Evolutionary conservation across 2,329 filamentous ascomycete species (phyloP).

Genomic region (Diaporthe citri): DNA sequence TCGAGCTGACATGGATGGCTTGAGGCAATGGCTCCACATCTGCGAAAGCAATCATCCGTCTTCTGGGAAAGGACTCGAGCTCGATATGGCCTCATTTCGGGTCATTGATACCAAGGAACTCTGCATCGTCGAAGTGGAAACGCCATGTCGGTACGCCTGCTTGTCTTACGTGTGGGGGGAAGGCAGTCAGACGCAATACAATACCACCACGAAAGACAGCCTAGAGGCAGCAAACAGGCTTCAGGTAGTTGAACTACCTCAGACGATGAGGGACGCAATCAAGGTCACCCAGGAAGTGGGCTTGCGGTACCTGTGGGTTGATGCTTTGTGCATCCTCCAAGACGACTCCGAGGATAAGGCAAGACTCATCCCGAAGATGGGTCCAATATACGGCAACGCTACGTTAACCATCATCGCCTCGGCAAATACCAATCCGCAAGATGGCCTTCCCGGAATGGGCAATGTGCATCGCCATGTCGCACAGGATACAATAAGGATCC

Average conservation of each 20-base stretch:
- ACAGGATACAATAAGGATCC: not conserved
- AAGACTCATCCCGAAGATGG: constrained; percentile 1
- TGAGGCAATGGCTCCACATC: constrained; percentile 2
- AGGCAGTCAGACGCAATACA: constrained; percentile 10
- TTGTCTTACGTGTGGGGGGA: not conserved
- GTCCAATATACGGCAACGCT: not conserved
- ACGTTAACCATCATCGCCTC: not conserved
- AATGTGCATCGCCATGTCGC: not conserved
- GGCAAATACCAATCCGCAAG: not conserved
- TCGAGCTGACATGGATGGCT: not conserved
- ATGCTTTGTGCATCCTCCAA: constrained; percentile 39
- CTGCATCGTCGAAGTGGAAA: not conserved
- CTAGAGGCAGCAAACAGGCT: not conserved
- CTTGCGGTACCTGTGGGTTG: constrained; percentile 36
- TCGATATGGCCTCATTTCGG: not conserved
- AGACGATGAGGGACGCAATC: constrained; percentile 1
- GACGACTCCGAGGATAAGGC: constrained; percentile 19
- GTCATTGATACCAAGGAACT: not conserved
- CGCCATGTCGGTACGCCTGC: constrained; percentile 2
- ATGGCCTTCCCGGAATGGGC: not conserved
- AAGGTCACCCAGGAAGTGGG: not conserved
- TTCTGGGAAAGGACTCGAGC: not conserved
- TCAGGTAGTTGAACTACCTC: not conserved
- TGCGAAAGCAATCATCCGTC: not conserved
- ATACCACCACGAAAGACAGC: not conserved